Percentiles rank a stretch among this genome's conserved stretches.
Evolutionary conservation across 257 asterid species (phyloP).

Genomic region (Capsicum chinense): DNA sequence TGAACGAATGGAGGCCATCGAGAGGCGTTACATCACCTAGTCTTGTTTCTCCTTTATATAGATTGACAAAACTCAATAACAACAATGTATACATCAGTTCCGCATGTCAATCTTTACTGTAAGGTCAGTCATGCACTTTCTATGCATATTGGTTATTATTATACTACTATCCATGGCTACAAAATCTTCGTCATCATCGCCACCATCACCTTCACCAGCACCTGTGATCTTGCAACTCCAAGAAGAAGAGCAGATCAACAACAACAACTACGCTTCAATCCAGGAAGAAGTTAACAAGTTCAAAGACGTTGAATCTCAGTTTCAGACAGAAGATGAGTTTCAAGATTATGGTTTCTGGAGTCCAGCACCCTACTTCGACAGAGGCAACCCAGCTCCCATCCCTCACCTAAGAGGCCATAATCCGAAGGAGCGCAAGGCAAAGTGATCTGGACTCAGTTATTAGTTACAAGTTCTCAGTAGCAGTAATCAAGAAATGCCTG

Average conservation of each 20-base stretch:
- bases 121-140: conserved; percentile 33
- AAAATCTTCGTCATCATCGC: conserved; percentile 20
- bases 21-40: no score
- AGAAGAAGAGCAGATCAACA: background rate
- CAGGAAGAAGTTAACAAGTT: background rate
- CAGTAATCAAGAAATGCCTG: background rate
- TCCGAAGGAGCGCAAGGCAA: background rate
- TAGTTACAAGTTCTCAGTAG: background rate
- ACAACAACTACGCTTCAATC: background rate
- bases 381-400: conserved; percentile 41
- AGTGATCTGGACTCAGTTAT: background rate
- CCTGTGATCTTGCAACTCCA: background rate
- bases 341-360: conserved; percentile 44
- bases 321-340: background rate
- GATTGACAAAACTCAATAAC: background rate
- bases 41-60: no score
- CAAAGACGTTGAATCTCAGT: background rate
- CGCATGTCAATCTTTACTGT: conserved; percentile 19
- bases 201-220: conserved; percentile 20
- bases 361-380: conserved; percentile 40
- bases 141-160: conserved; percentile 27
- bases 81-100: background rate
- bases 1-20: no score
- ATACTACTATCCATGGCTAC: background rate
- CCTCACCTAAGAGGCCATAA: conserved; percentile 38